Base-by-base conservation (phyloP, 2,329 filamentous ascomycete genomes). In the Alternaria consortialis region DNA sequence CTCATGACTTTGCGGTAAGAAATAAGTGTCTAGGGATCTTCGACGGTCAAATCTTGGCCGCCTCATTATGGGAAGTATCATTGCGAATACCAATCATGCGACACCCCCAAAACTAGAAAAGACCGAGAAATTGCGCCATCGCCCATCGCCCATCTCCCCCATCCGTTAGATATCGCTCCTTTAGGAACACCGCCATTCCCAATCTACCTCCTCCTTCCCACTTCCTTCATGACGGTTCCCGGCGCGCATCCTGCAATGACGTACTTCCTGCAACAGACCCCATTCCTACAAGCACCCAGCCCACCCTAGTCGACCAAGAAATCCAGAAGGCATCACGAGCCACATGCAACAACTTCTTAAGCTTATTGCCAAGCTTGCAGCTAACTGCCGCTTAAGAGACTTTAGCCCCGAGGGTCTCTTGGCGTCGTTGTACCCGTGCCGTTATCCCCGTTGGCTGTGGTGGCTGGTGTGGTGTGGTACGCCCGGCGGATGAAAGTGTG, bases 341-440 rank as follows among this genome's bases (percentile, higher is more conserved):
- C 46, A 48, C 46, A 48, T 36, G 31, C 46, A 23, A 48, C 46
- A 36, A 48, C 46, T 48, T 36, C 29, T 48, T 48, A 48, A 48
- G 46, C 46, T 48, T 48, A 48, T 48, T 36, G 46, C 46, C 46
- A 48, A 48, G 46, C 46, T 34, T 12, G 31, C 46, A 36, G 46
- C 20, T 25, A 37, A n/a, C 20, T 36, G 31, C 17, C 46, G 20
- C 46, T 32, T 32, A 20, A 23, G 20, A 13, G 46, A 23, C 32
- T 12, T 48, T 37, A 25, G 31, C 46, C 20, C 25, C 46, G 37
- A 50, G 46, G 7, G 31, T 27, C 46, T 50, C 46, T 50, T 50
- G 46, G 46, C 46, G 31, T 23, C 23, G 31, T 27, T 36, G 32
- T 23, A 50, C 20, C 46, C 32, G 20, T 36, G 46, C 32, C 20